A percentile compares a stretch with the other conserved stretches of the same genome.
Conservation (phyloP, 2,329 filamentous ascomycete genomes). For the Tolypocladium album region DNA sequence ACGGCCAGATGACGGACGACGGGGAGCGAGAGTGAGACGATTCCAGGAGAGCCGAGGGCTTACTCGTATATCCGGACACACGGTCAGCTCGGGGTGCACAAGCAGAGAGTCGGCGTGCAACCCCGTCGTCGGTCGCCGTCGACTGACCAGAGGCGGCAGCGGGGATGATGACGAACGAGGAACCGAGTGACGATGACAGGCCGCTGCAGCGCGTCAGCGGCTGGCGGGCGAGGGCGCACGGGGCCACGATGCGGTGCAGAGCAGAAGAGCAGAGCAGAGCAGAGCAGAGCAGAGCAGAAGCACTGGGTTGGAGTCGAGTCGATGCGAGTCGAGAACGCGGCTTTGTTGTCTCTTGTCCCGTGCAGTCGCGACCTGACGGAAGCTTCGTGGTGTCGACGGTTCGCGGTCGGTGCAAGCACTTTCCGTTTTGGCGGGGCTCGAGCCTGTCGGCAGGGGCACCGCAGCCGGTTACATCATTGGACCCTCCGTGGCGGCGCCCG, state of each 20-base stretch:
- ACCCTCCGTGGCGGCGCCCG: neutral
- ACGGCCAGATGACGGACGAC: neutral
- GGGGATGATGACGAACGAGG: neutral
- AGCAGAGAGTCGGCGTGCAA: neutral
- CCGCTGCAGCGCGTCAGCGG: neutral
- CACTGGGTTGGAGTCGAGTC: too few relatives aligned
- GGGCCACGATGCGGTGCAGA: neutral
- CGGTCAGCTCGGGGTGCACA: neutral
- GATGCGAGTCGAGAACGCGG: neutral
- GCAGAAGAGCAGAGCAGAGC: neutral
- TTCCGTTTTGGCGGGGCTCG: neutral
- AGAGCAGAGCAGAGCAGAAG: neutral
- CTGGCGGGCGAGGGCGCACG: neutral
- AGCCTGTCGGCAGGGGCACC: neutral
- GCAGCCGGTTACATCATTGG: conserved; percentile 1
- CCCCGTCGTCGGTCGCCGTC: neutral
- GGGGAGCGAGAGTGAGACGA: neutral
- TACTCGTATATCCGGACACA: too few relatives aligned
- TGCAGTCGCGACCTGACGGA: neutral
- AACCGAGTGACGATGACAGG: neutral
- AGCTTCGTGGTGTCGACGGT: neutral
- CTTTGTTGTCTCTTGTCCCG: neutral
- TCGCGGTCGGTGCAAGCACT: neutral
- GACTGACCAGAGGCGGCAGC: neutral
- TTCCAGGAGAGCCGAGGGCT: neutral